These are phyloP conservation scores for Thymus mandschuricus DNA, from an alignment of 257 asterid species.

Conservation along the genomic window DNA sequence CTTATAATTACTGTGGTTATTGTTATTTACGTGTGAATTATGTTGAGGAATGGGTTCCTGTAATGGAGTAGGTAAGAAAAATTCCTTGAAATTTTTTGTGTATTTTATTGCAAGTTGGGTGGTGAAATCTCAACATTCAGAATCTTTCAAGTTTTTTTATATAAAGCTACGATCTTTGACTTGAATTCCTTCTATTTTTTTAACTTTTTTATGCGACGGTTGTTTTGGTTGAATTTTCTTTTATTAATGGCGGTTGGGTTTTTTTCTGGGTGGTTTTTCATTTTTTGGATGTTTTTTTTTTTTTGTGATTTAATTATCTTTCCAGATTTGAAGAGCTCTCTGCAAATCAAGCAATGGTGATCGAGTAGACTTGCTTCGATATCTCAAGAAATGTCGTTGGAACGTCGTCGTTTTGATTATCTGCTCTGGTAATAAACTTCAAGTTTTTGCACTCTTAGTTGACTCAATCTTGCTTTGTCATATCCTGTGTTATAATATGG, in stretches of 20 bases:
- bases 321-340: conserved; percentile 40
- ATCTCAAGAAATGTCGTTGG: conserved; percentile 22
- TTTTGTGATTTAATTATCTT: conserved; percentile 16
- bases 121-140: conserved; percentile 37
- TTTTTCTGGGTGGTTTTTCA: conserved; percentile 34
- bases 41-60: conserved; percentile 34
- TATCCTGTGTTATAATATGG: conserved; percentile 23
- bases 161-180: conserved; percentile 44
- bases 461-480: conserved; percentile 30
- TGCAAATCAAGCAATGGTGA: conserved; percentile 17
- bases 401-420: conserved; percentile 19
- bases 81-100: conserved; percentile 28
- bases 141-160: conserved; percentile 37
- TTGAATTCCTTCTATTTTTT: conserved; percentile 34
- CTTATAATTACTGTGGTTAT: conserved; percentile 16
- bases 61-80: conserved; percentile 34
- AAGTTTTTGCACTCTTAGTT: conserved; percentile 23
- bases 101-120: conserved; percentile 35
- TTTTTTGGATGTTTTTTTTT: neutral
- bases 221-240: conserved; percentile 23
- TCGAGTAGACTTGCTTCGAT: conserved; percentile 26
- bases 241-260: conserved; percentile 22
- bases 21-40: conserved; percentile 3
- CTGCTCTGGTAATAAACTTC: conserved; percentile 23
- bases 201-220: conserved; percentile 28